These are phyloP conservation scores for Ligustrum vulgare DNA, from an alignment of 257 asterid genomes.

Conservation along the genomic window DNA sequence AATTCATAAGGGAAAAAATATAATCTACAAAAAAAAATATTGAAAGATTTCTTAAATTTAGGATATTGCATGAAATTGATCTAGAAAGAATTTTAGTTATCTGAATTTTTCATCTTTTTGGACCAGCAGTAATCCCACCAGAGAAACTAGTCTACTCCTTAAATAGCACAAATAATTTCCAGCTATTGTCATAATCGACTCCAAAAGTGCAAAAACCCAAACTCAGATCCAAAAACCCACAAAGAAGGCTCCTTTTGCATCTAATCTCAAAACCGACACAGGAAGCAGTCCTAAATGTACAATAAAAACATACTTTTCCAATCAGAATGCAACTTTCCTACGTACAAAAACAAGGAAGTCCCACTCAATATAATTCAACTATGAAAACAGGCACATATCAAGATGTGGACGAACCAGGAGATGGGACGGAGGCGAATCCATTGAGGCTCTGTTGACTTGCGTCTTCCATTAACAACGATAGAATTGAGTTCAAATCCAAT, in stretches of 20 bases:
- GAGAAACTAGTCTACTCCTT: background rate
- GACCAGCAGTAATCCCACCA: background rate
- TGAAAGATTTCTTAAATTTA: background rate
- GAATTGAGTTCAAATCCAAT: constrained; percentile 29
- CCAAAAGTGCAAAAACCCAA: background rate
- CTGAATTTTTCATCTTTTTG: background rate
- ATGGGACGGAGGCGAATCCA: constrained; percentile 60
- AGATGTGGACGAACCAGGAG: constrained; percentile 53
- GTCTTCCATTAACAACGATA: constrained; percentile 61
- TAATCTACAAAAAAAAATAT: background rate
- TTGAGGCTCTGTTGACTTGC: constrained; percentile 55
- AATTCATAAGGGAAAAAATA: background rate
- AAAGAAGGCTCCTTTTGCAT: background rate
- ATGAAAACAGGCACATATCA: constrained; percentile 8
- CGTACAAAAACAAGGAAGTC: background rate
- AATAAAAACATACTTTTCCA: background rate
- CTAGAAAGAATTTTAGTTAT: background rate
- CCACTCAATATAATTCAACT: constrained; percentile 1
- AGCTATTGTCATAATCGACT: background rate
- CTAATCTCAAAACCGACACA: background rate
- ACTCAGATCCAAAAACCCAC: background rate
- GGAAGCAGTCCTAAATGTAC: constrained; percentile 9
- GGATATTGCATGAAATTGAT: background rate
- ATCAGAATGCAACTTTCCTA: background rate
- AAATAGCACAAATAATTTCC: background rate